A percentile compares a stretch with the other conserved stretches of the same genome.
These are phyloP conservation scores for Krasilnikovozyma curviuscula DNA, from an alignment of 768 basidiomycete species.

Conservation along the genomic window DNA sequence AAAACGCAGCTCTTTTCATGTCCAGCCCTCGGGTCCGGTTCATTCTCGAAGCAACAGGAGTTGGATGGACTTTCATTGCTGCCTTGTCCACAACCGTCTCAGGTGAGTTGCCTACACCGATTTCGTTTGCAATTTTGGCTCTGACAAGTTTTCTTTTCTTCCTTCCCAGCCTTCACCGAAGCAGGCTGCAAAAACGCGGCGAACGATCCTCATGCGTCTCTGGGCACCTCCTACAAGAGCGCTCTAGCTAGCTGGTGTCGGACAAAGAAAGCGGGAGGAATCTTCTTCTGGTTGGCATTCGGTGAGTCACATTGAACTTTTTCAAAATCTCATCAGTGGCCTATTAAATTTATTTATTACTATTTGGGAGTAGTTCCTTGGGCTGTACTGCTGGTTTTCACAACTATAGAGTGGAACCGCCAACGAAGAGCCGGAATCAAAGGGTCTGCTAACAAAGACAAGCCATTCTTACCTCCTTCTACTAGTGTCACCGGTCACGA, in stretches of 20 bases:
- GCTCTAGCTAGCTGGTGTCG: conserved; percentile 66
- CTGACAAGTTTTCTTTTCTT: not conserved
- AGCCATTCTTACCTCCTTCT: conserved; percentile 49
- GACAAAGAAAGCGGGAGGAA: conserved; percentile 73
- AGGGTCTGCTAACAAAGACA: too few relatives aligned
- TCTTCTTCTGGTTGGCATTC: conserved; percentile 77
- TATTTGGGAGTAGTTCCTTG: conserved; percentile 40
- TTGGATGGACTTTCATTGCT: conserved; percentile 47
- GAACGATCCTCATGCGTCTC: conserved; percentile 58
- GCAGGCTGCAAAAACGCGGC: conserved; percentile 68
- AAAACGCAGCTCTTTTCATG: conserved; percentile 56
- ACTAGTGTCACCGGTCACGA: conserved; percentile 14
- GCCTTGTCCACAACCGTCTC: conserved; percentile 39
- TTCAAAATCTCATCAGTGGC: not conserved
- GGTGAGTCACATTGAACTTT: conserved; percentile 31
- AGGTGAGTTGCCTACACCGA: conserved; percentile 17
- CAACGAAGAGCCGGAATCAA: conserved; percentile 31
- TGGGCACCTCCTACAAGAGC: conserved; percentile 43
- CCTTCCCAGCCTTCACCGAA: conserved; percentile 57
- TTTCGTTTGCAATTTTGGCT: conserved; percentile 13
- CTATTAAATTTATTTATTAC: conserved; percentile 10
- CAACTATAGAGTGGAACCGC: conserved; percentile 59
- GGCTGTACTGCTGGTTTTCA: conserved; percentile 45
- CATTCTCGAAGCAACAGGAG: conserved; percentile 57
- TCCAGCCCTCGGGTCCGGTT: conserved; percentile 66